Conservation (phyloP, 495 filamentous ascomycete species). For the Saxophila tyrrhenica region DNA sequence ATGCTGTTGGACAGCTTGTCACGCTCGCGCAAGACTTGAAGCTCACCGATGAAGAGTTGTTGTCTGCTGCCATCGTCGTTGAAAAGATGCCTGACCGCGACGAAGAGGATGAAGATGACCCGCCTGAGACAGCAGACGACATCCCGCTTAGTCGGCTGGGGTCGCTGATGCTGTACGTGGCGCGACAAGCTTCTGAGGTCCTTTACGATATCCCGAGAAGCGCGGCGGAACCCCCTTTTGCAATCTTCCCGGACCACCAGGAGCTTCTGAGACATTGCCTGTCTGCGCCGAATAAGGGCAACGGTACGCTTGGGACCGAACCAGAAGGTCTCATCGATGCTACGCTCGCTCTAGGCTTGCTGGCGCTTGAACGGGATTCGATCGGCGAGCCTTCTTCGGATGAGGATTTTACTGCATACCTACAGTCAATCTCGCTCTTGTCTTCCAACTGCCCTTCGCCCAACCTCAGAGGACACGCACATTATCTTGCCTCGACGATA, state of each 20-base stretch:
- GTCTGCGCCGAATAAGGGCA: constrained; percentile 17
- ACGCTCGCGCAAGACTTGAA: constrained; percentile 56
- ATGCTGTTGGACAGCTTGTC: constrained; percentile 64
- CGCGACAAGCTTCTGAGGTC: constrained; percentile 25
- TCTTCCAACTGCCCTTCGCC: constrained; percentile 58
- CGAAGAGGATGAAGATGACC: constrained; percentile 31
- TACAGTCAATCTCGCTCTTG: constrained; percentile 50
- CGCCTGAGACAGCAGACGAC: constrained; percentile 40
- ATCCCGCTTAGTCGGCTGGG: constrained; percentile 63
- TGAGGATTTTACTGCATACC: constrained; percentile 30
- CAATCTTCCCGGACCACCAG: constrained; percentile 33
- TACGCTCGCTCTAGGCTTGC: constrained; percentile 33
- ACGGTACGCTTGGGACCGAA: constrained; percentile 26
- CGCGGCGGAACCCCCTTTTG: constrained; percentile 8
- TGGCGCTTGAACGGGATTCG: constrained; percentile 26
- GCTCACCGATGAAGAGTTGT: constrained; percentile 10
- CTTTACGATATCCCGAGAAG: constrained; percentile 21
- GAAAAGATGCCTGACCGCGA: constrained; percentile 32
- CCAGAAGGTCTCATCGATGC: constrained; percentile 35
- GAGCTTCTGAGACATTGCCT: constrained; percentile 29
- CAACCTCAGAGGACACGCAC: constrained; percentile 59
- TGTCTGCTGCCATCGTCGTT: constrained; percentile 6
- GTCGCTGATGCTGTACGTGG: constrained; percentile 31
- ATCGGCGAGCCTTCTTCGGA: constrained; percentile 29
- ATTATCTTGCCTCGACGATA: constrained; percentile 57